Base-by-base conservation (phyloP, 768 basidiomycete genomes). In the Pleurotus platypus region DNA sequence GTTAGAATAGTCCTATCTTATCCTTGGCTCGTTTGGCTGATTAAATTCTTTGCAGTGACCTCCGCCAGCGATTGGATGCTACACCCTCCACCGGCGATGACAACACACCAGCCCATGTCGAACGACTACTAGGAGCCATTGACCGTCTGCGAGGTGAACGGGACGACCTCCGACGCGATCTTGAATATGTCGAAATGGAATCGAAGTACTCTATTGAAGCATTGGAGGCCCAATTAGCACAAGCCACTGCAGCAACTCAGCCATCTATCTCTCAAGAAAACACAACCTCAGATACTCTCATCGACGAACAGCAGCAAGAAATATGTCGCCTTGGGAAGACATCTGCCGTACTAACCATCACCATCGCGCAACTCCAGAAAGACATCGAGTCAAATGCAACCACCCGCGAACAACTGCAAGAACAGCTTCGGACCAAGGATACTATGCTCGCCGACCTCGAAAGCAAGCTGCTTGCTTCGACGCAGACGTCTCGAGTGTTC, bases 111-210 rank as follows among this genome's bases (percentile, higher is more conserved):
- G 66, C 63, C 16, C 71, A 79, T 45, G 74, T 87, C 35, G 82
- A 81, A 59, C 80, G 78, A 39, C 74, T 91, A 20, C 73, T 91
- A 49, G 68, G 68, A 24, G 84, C 89, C 1, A 73, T 89, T 43
- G 80, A 84, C n/a, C 81, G 89, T 35, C 72, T 91, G 46, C 84
- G 90, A 4, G 67, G 68, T 3, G 88, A 92, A 62, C 78, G 89
- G 4, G 85, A 91, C 60, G 72, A 69, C 46, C 75, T 90, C 24
- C 78, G 78, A 50, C 78, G 84, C 5, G 79, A 86, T 55, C 69
- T 92, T 12, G 78, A 87, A 49, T 92, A 91, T 68, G 71, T 87
- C 55, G 79, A 87, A 60, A 74, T 77, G 2, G 90, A 92, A 69
- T 81, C 83, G 22, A 80, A 74, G 60, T 87, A 89, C 62, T 72